Evolutionary conservation across 2,329 filamentous ascomycete species (phyloP), one percentile per base, ranked within the genome.

Genomic region (Fusarium annulatum): DNA sequence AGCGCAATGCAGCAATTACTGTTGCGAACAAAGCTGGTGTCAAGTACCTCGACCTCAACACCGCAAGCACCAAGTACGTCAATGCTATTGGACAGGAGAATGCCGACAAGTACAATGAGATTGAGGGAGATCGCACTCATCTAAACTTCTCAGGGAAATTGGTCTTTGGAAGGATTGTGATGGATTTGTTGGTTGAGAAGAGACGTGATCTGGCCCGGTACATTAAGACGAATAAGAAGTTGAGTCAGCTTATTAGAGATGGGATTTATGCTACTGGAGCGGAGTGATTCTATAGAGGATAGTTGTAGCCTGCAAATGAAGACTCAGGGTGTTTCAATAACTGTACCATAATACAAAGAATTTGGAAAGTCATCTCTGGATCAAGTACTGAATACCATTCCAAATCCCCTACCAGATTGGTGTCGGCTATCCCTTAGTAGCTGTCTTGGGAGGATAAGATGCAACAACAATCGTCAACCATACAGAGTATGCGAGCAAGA

Each of bases 21-120:
- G 52, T 69, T 2, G 67, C 67, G 3, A 65, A 45, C 0, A 28
- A 59, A 4, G 42, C 66, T 8, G 60, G 67, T 0, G 21, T 70
- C 0, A 43, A 60, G 10, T 70, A 60, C 7, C 0, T 69, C 0
- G 67, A 69, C 19, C 66, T 69, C 1, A 69, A 69, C 4, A 33
- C 66, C 0, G 67, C 59, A 1, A 69, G 67, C 2, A 70, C 67
- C n/a, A 66, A 66, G 18, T 69, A 69, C 1, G 60, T 70, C 3
- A 69, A 69, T 4, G 52, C 59, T 2, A 70, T 69, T 3, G 66
- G 66, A 0, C 67, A 69, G 2, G 67, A 70, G 2, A 51, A 70
- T 19, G 67, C 66, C 1, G 66, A 69, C 0, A 69, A 38, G 21
- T 69, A 69, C 26, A 69, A 69, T 3, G 60, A 70, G 21, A n/a